Percentiles rank a stretch among this genome's conserved stretches.
phyloP scores from a whole-genome alignment of 164 flowering plant species.

The Vitis rotundifolia region DNA sequence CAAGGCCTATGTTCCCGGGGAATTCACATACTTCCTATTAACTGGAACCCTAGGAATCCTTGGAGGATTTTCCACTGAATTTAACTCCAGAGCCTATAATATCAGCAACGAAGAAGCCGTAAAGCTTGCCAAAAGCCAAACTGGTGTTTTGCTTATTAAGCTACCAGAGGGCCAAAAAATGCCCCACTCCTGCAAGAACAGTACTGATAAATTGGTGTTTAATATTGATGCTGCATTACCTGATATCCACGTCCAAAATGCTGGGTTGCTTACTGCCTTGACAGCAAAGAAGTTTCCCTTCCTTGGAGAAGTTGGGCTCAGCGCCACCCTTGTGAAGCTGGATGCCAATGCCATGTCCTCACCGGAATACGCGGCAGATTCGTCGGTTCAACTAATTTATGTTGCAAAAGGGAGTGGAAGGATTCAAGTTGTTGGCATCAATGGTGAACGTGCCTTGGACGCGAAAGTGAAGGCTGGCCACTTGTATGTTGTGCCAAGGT shows the following conservation, averaged over 20 bases:
- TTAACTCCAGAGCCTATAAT: constrained; percentile 11
- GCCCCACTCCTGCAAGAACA: constrained; percentile 13
- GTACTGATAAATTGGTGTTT: neutral
- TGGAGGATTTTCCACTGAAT: constrained; percentile 22
- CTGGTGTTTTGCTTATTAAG: constrained; percentile 21
- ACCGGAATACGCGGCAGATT: constrained; percentile 19
- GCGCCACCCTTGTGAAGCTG: constrained; percentile 19
- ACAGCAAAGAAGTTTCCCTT: constrained; percentile 16
- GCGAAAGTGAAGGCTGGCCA: constrained; percentile 18
- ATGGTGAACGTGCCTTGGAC: constrained; percentile 25
- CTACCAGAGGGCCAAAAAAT: constrained; percentile 11
- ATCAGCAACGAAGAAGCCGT: constrained; percentile 11
- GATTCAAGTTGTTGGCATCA: constrained; percentile 32
- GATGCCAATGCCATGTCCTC: constrained; percentile 18
- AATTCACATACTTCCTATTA: constrained; percentile 28
- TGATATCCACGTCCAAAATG: constrained; percentile 13
- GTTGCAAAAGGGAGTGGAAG: constrained; percentile 29
- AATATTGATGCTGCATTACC: constrained; percentile 6
- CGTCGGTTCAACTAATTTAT: constrained; percentile 21
- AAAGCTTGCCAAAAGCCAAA: constrained; percentile 25
- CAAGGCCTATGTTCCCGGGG: constrained; percentile 24
- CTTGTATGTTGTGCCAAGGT: constrained; percentile 35
- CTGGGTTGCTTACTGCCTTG: constrained; percentile 3
- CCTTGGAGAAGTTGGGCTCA: constrained; percentile 29
- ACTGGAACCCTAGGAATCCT: constrained; percentile 24